Base-by-base conservation (phyloP, 805 yeast genomes). In the Yamadazyma kitorensis region DNA sequence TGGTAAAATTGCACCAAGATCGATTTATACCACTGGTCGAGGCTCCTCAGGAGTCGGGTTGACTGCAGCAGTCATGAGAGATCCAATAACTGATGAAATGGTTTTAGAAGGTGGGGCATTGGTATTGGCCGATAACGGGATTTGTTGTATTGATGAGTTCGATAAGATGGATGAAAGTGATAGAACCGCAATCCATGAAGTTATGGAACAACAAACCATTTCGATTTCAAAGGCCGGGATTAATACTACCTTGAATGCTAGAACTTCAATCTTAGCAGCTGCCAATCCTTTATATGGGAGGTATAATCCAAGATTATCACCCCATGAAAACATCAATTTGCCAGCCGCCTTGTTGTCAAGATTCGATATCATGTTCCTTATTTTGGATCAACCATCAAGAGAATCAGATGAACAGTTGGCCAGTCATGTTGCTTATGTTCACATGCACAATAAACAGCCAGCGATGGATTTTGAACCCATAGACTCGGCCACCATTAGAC, bases 21-120 rank as follows among this genome's bases (percentile, higher is more conserved):
- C 96, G 32, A 94, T 93, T 19, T 93, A 93, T 60, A 93, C 98
- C 6, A 93, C 98, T 1, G 98, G 98, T 65, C 80, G 95, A 52
- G 98, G 98, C 58, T 88, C 97, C 4, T 93, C 98, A 0, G 98
- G 98, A 37, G 98, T 93, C 29, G 98, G 98, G 66, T 70, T 93
- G 51, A 93, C 98, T 4, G 98, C 98, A 2, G 98, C 98, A 0
- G 98, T 93, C 22, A 88, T 93, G 95, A 78, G 93, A 52, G 98
- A 93, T 59, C 97, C 98, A 2, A 91, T 89, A n/a, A 93, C 98
- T 1, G 98, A 93, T 60, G 98, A 93, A 62, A 86, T 91, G 95
- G 86, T 93, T 11, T 71, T 93, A 33, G 98, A 93, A 72, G 98
- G 98, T 39, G 98, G 98, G 62, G 98, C 98, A 1, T 70, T 93